Conservation (phyloP, 1,139 yeast genomes). For the Candida sp. region DNA sequence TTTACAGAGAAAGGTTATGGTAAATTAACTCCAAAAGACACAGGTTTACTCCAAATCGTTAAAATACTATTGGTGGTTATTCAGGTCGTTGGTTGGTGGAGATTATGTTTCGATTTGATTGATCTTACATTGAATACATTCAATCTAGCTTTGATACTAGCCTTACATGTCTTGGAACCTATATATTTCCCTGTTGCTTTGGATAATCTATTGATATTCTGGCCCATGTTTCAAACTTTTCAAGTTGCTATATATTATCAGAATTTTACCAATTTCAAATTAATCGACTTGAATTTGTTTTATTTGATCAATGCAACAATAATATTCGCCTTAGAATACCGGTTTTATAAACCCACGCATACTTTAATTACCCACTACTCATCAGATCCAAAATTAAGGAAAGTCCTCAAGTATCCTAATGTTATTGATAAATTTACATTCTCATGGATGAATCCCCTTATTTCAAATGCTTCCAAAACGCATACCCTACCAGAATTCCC, state of each 20-base stretch:
- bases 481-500: slow-evolving; percentile 54
- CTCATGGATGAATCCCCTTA: slow-evolving; percentile 60
- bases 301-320: slow-evolving; percentile 16
- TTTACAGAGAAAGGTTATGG: slow-evolving; percentile 14
- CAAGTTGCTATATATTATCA: slow-evolving; percentile 23
- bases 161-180: slow-evolving; percentile 41
- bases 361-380: slow-evolving; percentile 15
- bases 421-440: slow-evolving; percentile 51
- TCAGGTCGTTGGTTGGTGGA: background rate
- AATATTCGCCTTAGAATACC: slow-evolving; percentile 22
- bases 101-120: background rate
- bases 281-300: slow-evolving; percentile 14
- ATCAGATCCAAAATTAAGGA: slow-evolving; percentile 1
- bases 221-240: slow-evolving; percentile 32
- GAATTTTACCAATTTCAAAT: slow-evolving; percentile 10
- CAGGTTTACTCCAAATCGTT: slow-evolving; percentile 15
- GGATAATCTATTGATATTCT: slow-evolving; percentile 34
- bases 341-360: slow-evolving; percentile 27
- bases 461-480: slow-evolving; percentile 44
- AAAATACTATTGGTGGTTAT: background rate
- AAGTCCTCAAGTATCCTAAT: slow-evolving; percentile 35
- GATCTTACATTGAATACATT: background rate
- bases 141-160: slow-evolving; percentile 20
- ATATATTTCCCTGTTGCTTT: slow-evolving; percentile 27
- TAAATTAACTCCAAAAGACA: slow-evolving; percentile 20